Evolutionary conservation across 2,329 filamentous ascomycete genomes (phyloP), one percentile per base, ranked within the genome.

Genomic region (Pestalotiopsis fici): DNA sequence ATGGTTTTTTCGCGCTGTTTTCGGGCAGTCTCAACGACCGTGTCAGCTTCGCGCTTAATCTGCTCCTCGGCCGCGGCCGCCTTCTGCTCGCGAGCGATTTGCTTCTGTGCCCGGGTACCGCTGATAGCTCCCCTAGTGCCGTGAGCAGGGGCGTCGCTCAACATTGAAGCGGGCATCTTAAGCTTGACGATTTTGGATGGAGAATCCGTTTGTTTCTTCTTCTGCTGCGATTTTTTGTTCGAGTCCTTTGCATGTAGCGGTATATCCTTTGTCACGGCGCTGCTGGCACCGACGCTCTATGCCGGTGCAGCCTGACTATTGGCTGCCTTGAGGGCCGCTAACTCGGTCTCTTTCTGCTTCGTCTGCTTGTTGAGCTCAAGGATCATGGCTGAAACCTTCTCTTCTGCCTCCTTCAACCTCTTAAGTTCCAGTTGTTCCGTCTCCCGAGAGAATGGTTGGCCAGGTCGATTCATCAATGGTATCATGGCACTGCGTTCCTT

Each of bases 371-470:
- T 86, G 70, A 90, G 85, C 74, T 83, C 86, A 76, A 83, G 84
- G 62, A 85, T 83, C 77, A 91, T 88, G 66, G 87, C 85, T 66
- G 87, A 83, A 55, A 93, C 87, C 75, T 90, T 87, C 66, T 85
- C 84, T 75, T 90, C 82, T 66, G 92, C 92, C 68, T 90, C 90
- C 70, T 83, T 83, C 59, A 91, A 80, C 74, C 85, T 86, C 76
- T 87, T 86, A 43, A 90, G 79, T 79, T 91, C 89, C 6, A 87
- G 79, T 71, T 86, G 83, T 81, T 93, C 92, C 60, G 89, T 91
- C 81, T 92, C 89, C 67, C 85, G 85, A 78, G 90, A 93, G 76
- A 93, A 95, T n/a, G 89, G 90, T 75, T 91, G 91, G 39, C 86
- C 90, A 2, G 90, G 88, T 9, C 88, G 85, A 74, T 88, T 91